Base-by-base conservation (phyloP, 2,329 filamentous ascomycete genomes). In the Parascedosporium putredinis region DNA sequence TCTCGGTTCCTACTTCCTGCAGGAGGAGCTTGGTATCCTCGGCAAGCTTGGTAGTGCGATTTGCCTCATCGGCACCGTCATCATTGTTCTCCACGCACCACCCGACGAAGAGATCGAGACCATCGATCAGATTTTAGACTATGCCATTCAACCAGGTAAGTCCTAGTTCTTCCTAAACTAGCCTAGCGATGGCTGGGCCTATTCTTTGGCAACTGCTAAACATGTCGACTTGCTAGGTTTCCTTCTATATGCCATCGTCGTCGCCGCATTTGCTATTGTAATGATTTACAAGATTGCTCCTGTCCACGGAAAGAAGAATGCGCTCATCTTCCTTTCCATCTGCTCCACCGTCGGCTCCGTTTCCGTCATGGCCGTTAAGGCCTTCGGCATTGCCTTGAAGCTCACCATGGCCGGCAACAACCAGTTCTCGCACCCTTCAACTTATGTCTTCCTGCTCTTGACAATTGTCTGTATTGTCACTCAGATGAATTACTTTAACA, bases 401-500 rank as follows among this genome's bases (percentile, higher is more conserved):
- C 81, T 98, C 61, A 97, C 91, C 0, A 80, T 98, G 57, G 82
- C 78, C 45, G 93, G 91, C 49, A 85, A 94, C 67, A 98, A 98
- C 68, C 93, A 98, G 67, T 96, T 98, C 66, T 81, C 80, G 4
- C 88, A 95, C 59, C 88, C 94, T 2, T 95, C 89, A 46, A 98
- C 94, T 52, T 98, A 98, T 60, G 90, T 96, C 55, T 98, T 98
- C 65, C 83, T 91, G 67, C 96, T 98, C 56, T 80, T 97, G 56
- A 93, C 90, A 0, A 75, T 77, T 3, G 88, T 96, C 55, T 98
- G 93, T 72, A 97, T 98, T 62, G 67, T 98, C 57, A 96, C 90
- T 7, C 93, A 98, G 74, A 97, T 98, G 93, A 98, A 98, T 68
- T 98, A 98, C 68, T 95, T 98, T 70, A 98, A 98, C 75, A 98